phyloP scores from a whole-genome alignment of 2,329 filamentous ascomycete genomes.

The Fusarium agapanthi region DNA sequence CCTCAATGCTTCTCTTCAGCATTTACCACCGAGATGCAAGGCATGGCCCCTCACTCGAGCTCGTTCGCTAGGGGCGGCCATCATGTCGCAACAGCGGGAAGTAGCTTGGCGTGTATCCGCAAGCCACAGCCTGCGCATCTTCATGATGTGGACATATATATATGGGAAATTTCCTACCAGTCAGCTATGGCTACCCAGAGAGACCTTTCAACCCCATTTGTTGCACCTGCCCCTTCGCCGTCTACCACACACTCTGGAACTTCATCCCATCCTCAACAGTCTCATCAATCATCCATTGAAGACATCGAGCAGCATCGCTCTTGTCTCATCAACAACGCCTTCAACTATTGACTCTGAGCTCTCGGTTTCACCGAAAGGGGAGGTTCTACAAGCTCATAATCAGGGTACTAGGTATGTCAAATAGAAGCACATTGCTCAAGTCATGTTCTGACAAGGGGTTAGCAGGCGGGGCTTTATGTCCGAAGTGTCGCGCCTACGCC shows the following conservation, averaged over 20 bases:
- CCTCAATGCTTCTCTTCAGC: not conserved
- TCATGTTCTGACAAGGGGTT: accelerated
- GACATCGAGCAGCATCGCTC: not conserved
- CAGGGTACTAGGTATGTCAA: accelerated
- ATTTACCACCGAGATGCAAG: not conserved
- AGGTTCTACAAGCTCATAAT: accelerated
- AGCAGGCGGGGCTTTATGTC: not conserved
- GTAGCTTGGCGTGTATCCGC: accelerated
- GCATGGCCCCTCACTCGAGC: accelerated
- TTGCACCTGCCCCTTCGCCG: accelerated
- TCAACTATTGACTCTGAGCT: accelerated
- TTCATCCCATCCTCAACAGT: accelerated
- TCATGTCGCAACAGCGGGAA: too few species aligned
- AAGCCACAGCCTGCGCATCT: accelerated
- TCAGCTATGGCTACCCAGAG: accelerated
- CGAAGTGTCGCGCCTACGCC: accelerated
- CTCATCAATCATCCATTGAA: not conserved
- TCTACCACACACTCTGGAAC: accelerated
- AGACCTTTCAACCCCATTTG: accelerated
- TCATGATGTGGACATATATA: not conserved
- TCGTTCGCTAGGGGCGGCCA: accelerated
- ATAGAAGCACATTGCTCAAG: accelerated
- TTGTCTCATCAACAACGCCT: not conserved
- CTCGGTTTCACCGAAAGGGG: accelerated
- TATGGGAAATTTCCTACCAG: not conserved